Evolutionary conservation across 2,329 filamentous ascomycete species (phyloP).

Genomic region (Epicoccum nigrum): DNA sequence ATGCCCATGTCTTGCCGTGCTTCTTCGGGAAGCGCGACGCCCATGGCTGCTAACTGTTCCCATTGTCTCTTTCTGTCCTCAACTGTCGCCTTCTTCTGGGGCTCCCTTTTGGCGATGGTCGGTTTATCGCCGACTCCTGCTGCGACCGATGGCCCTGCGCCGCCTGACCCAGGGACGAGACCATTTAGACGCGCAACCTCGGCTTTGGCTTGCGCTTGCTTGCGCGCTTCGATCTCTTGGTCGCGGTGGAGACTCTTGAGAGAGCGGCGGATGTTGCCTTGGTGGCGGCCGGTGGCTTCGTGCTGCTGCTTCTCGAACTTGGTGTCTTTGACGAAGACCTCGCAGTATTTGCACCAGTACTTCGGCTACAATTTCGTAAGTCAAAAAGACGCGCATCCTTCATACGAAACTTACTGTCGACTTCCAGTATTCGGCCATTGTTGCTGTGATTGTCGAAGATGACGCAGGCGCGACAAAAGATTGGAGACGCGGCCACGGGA

Average conservation of each 20-base stretch:
- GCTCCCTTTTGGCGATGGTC: slow-evolving; percentile 42
- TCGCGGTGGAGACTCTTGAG: slow-evolving; percentile 85
- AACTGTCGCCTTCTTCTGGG: slow-evolving; percentile 57
- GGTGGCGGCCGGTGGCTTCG: slow-evolving; percentile 84
- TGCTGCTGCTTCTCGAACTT: slow-evolving; percentile 88
- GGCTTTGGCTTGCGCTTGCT: slow-evolving; percentile 79
- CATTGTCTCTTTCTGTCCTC: slow-evolving; percentile 82
- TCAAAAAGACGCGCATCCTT: not conserved
- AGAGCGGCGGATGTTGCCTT: slow-evolving; percentile 84
- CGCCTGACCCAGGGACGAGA: slow-evolving; percentile 61
- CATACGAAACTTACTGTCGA: slow-evolving; percentile 67
- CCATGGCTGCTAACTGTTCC: slow-evolving; percentile 85
- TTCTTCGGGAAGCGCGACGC: slow-evolving; percentile 80
- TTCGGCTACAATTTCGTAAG: slow-evolving; percentile 63
- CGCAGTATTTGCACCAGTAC: slow-evolving; percentile 99
- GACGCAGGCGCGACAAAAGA: slow-evolving; percentile 16
- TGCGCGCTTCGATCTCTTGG: slow-evolving; percentile 79
- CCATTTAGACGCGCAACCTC: slow-evolving; percentile 88
- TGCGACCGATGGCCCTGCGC: slow-evolving; percentile 41
- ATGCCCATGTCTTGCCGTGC: slow-evolving; percentile 82
- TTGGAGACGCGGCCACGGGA: slow-evolving; percentile 8
- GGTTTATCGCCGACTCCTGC: slow-evolving; percentile 30
- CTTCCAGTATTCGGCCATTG: slow-evolving; percentile 98
- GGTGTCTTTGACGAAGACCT: slow-evolving; percentile 87
- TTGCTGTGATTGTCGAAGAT: slow-evolving; percentile 8